These are phyloP conservation scores for Carex scoparia DNA, from an alignment of 176 grass and related monocot genomes.

Conservation along the genomic window DNA sequence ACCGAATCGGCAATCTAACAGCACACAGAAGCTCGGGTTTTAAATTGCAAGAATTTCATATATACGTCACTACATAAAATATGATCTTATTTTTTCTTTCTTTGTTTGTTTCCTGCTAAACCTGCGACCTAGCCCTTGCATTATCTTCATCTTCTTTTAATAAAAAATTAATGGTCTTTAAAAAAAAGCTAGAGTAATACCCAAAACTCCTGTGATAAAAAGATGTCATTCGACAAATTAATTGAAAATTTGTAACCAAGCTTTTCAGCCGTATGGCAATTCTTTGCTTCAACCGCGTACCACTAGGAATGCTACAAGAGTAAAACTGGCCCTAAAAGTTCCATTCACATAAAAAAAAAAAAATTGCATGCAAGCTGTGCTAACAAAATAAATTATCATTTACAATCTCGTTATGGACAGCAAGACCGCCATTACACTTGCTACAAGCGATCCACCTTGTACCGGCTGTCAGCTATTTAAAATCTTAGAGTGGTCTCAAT, in stretches of 20 bases:
- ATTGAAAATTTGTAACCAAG: background rate
- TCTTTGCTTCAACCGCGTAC: background rate
- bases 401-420: background rate
- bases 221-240: background rate
- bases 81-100: too few relatives aligned
- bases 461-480: background rate
- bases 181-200: background rate
- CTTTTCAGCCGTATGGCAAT: background rate
- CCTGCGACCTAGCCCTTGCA: too few relatives aligned
- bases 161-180: background rate
- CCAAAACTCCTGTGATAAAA: background rate
- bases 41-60: background rate
- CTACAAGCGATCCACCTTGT: background rate
- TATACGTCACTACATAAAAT: background rate
- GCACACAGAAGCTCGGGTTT: background rate
- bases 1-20: background rate
- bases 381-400: slow-evolving; percentile 8
- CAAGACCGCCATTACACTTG: background rate
- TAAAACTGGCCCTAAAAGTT: background rate
- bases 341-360: background rate
- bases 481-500: slow-evolving; percentile 32
- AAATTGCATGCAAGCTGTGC: background rate
- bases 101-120: too few relatives aligned
- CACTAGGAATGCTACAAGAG: background rate
- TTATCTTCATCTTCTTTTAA: background rate